These are phyloP conservation scores for Grammothele lineata DNA, from an alignment of 768 basidiomycete genomes.

Conservation along the genomic window DNA sequence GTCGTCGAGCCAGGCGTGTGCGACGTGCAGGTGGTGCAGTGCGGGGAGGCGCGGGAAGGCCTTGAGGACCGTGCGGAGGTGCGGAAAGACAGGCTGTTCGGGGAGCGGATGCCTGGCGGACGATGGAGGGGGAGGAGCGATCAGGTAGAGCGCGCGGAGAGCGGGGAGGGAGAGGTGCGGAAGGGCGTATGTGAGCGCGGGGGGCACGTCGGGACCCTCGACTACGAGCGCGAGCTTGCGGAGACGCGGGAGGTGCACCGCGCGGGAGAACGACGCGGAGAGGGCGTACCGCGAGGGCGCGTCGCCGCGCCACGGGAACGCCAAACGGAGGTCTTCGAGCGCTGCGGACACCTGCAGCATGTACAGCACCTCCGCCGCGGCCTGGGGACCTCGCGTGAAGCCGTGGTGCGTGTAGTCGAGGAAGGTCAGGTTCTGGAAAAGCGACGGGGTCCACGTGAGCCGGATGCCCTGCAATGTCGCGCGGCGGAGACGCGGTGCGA, in stretches of 20 bases:
- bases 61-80: slow-evolving; percentile 20
- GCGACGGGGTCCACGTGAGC: slow-evolving; percentile 55
- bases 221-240: slow-evolving; percentile 45
- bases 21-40: slow-evolving; percentile 18
- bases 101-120: background rate
- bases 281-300: slow-evolving; percentile 22
- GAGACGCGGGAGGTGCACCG: slow-evolving; percentile 43
- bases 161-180: slow-evolving; percentile 46
- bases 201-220: slow-evolving; percentile 54
- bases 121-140: slow-evolving; percentile 24
- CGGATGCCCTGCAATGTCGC: slow-evolving; percentile 62
- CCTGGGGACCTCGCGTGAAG: slow-evolving; percentile 53
- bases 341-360: slow-evolving; percentile 52
- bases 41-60: slow-evolving; percentile 20
- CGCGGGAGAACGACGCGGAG: slow-evolving; percentile 25
- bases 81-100: slow-evolving; percentile 8
- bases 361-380: slow-evolving; percentile 52
- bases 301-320: slow-evolving; percentile 38
- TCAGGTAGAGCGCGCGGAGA: slow-evolving; percentile 43
- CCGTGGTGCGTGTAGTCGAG: slow-evolving; percentile 74
- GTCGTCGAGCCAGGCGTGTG: slow-evolving; percentile 22
- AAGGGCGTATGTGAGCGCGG: slow-evolving; percentile 51
- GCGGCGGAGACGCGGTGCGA: slow-evolving; percentile 51
- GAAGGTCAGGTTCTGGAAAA: slow-evolving; percentile 57
- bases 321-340: slow-evolving; percentile 50